Evolutionary conservation across 306 rosid genomes (phyloP), one percentile per base, ranked within the genome.

Genomic region (Sindora glabra): DNA sequence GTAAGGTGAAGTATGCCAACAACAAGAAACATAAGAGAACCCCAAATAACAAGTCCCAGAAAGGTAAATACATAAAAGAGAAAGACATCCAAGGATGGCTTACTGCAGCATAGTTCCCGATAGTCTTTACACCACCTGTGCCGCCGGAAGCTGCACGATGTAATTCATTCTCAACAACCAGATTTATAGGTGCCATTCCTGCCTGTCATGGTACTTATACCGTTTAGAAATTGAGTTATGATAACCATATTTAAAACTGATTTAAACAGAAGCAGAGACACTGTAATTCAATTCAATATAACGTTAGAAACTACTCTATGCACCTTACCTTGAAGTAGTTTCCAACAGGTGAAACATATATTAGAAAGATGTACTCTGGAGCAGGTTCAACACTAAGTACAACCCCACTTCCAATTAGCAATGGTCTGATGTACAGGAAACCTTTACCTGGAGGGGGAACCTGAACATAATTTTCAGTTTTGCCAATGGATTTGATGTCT

Each of bases 91-190:
- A 40, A 33, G 41, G 60, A 33, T 26, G 46, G 46, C 96, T 86
- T 83, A 92, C 99, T 1, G 95, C 96, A 9, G 99, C 99, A 80
- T 92, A 92, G 78, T 92, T 92, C 34, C 99, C 99, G 9, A 92
- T 92, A 53, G 99, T 92, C 81, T 92, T 92, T 65, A 92, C 99
- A 48, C 96, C 90, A 74, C 99, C 99, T 46, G 99, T 92, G 40
- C 99, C 99, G 66, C 99, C 96, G 32, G 96, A 96, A 76, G 94
- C 80, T 65, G 99, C 99, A 60, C 99, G 99, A 72, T 92, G 99
- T 55, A 88, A 73, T 39, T 92, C 96, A 56, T 59, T 76, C 83
- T 92, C 99, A 41, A 92, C 67, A 60, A 92, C 48, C 81, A 92
- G 77, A 79, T 92, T 75, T 66, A 92, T 92, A 12, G 99, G 96